phyloP scores from a whole-genome alignment of 768 basidiomycete species.

The Lentinula aciculospora region DNA sequence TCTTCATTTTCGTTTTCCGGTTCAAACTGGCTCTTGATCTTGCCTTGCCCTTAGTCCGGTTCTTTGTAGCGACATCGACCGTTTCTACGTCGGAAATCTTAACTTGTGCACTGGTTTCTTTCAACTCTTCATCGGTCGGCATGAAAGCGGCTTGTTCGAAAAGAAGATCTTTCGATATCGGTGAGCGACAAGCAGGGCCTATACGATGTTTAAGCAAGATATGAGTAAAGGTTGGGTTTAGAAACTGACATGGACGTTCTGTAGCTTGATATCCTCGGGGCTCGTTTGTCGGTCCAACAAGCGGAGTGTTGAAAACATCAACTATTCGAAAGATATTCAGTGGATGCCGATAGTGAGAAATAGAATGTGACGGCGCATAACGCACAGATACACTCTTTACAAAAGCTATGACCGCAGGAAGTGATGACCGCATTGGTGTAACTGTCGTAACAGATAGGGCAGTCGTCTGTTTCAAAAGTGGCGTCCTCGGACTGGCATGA shows the following conservation, averaged over 20 bases:
- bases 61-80: constrained; percentile 14
- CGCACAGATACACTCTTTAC: constrained; percentile 52
- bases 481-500: constrained; percentile 37
- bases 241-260: constrained; percentile 45
- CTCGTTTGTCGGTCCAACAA: constrained; percentile 29
- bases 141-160: constrained; percentile 60
- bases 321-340: constrained; percentile 20
- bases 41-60: constrained; percentile 23
- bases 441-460: constrained; percentile 61
- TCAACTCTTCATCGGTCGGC: constrained; percentile 44
- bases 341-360: neutral
- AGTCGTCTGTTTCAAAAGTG: constrained; percentile 50
- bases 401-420: constrained; percentile 56
- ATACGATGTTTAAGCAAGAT: neutral
- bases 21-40: constrained; percentile 14
- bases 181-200: constrained; percentile 60
- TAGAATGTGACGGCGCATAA: neutral
- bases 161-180: constrained; percentile 39
- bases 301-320: constrained; percentile 38
- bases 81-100: constrained; percentile 26
- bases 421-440: constrained; percentile 52
- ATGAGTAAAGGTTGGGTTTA: neutral
- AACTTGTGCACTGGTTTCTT: constrained; percentile 9
- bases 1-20: too few species aligned
- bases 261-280: constrained; percentile 22